phyloP scores from a whole-genome alignment of 2,329 filamentous ascomycete species.

The Didymellaceae sp. region DNA sequence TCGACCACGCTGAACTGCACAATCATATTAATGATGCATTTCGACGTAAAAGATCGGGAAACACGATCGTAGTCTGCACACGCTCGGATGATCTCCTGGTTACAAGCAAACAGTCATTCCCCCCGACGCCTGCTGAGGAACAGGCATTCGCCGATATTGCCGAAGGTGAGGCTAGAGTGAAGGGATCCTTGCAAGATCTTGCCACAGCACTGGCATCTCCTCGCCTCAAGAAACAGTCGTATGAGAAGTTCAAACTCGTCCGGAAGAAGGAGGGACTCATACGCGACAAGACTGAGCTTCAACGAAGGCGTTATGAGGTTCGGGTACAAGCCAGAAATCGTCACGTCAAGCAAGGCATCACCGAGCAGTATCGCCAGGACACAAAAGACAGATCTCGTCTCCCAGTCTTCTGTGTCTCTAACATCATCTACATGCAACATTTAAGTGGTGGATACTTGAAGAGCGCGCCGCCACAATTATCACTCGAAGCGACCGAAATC shows the following conservation, averaged over 20 bases:
- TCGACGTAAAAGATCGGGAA: slow-evolving; percentile 21
- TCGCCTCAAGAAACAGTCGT: background rate
- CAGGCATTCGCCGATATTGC: slow-evolving; percentile 5
- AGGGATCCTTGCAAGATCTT: background rate
- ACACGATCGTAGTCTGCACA: slow-evolving; percentile 28
- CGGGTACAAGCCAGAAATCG: slow-evolving; percentile 17
- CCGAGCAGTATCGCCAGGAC: slow-evolving; percentile 19
- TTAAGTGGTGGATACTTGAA: slow-evolving; percentile 12
- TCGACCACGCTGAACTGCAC: slow-evolving; percentile 14
- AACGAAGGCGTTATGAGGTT: background rate
- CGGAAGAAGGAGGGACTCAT: slow-evolving; percentile 2
- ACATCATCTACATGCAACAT: slow-evolving; percentile 26
- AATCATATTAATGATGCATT: slow-evolving; percentile 23
- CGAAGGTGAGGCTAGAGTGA: background rate
- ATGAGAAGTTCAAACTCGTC: slow-evolving; percentile 2
- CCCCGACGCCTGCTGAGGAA: slow-evolving; percentile 2
- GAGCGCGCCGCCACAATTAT: slow-evolving; percentile 1
- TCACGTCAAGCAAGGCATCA: slow-evolving; percentile 11
- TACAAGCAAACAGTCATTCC: background rate
- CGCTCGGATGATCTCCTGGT: slow-evolving; percentile 25
- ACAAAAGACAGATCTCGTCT: slow-evolving; percentile 14
- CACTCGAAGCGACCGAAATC: slow-evolving; percentile 22
- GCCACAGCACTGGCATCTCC: background rate
- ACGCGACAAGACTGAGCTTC: slow-evolving; percentile 2
- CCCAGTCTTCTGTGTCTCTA: slow-evolving; percentile 29